Evolutionary conservation across 2,329 filamentous ascomycete genomes (phyloP).

Genomic region (Diaporthe sp.): DNA sequence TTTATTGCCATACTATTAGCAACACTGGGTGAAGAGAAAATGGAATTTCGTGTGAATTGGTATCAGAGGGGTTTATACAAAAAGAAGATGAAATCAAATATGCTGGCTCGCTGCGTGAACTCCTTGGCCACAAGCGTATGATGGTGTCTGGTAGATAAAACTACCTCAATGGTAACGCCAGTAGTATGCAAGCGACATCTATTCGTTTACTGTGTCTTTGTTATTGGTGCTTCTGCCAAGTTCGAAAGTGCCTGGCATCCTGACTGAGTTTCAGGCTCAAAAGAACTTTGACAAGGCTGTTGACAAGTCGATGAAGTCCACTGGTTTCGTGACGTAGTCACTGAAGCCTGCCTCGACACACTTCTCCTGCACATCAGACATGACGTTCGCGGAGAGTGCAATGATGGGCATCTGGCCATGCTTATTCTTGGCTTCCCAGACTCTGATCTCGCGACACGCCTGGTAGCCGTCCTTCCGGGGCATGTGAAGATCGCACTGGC

Average conservation of each 20-base stretch:
- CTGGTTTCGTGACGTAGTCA: constrained; percentile 87
- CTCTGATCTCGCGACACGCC: constrained; percentile 82
- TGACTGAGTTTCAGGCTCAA: constrained; percentile 42
- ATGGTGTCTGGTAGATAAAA: constrained; percentile 27
- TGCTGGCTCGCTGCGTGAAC: constrained; percentile 17
- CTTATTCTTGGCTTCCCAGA: constrained; percentile 74
- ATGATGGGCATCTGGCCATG: constrained; percentile 77
- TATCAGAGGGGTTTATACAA: constrained; percentile 24
- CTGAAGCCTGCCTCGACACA: constrained; percentile 85
- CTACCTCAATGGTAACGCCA: constrained; percentile 27
- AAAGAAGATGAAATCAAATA: constrained; percentile 15
- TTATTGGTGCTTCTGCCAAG: neutral
- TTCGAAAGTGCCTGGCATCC: neutral
- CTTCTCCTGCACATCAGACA: constrained; percentile 87
- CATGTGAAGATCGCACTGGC: constrained; percentile 88
- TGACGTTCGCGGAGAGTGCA: constrained; percentile 86
- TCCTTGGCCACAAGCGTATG: constrained; percentile 14
- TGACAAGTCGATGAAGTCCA: constrained; percentile 86
- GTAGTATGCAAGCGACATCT: constrained; percentile 28
- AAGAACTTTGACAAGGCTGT: constrained; percentile 75
- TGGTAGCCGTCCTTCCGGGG: constrained; percentile 91
- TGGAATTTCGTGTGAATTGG: constrained; percentile 15
- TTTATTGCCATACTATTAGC: too few relatives aligned
- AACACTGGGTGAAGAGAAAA: neutral
- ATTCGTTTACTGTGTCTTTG: constrained; percentile 16